Percentiles rank a stretch among this genome's conserved stretches.
Evolutionary conservation across 495 filamentous ascomycete genomes (phyloP).

Genomic region (Trichocladium antarcticum): DNA sequence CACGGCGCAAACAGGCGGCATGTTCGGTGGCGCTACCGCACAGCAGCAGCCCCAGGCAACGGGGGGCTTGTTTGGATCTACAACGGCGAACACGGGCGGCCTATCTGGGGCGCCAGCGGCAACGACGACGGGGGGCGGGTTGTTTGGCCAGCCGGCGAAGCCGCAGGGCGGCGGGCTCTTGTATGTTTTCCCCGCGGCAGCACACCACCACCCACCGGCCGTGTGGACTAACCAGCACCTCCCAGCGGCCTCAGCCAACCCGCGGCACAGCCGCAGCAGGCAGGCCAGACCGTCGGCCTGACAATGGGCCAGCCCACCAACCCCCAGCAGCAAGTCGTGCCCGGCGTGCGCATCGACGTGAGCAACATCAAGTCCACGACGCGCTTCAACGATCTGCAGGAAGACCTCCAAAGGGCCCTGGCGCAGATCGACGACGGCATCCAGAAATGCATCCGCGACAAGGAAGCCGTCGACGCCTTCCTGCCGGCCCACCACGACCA

Average conservation of each 20-base stretch:
- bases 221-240: constrained; percentile 12
- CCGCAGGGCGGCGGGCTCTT: constrained; percentile 34
- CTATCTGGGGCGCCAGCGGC: constrained; percentile 35
- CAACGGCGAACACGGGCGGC: constrained; percentile 29
- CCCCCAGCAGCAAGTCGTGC: constrained; percentile 42
- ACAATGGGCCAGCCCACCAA: constrained; percentile 37
- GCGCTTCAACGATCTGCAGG: constrained; percentile 77
- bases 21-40: constrained; percentile 14
- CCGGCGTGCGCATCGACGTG: constrained; percentile 67
- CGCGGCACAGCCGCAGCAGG: constrained; percentile 26
- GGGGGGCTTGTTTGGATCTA: constrained; percentile 25
- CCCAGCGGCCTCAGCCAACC: constrained; percentile 18
- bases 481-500: constrained; percentile 54
- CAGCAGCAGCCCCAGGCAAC: constrained; percentile 11
- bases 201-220: no score
- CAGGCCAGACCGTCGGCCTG: constrained; percentile 23
- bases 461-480: constrained; percentile 47
- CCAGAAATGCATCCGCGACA: constrained; percentile 50
- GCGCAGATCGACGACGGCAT: constrained; percentile 63
- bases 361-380: constrained; percentile 72
- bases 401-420: constrained; percentile 68
- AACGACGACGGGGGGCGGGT: not conserved
- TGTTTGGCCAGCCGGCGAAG: not conserved
- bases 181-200: no score
- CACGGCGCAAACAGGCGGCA: constrained; percentile 9